These are phyloP conservation scores for Calophaca sinica DNA, from an alignment of 306 rosid genomes.

Conservation along the genomic window DNA sequence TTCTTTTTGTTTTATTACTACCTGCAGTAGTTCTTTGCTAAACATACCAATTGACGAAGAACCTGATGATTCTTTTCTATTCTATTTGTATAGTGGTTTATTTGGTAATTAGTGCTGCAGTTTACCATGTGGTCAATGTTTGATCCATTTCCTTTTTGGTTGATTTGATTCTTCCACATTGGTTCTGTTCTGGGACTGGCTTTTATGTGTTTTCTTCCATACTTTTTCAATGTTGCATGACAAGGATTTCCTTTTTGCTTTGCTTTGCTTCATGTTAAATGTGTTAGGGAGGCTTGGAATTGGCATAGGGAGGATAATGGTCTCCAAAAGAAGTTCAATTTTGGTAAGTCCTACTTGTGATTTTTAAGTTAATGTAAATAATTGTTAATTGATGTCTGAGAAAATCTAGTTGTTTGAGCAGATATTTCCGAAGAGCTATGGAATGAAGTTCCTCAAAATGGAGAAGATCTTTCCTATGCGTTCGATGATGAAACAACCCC, in stretches of 20 bases:
- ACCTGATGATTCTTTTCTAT: constrained; percentile 23
- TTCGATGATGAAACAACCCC: constrained; percentile 92
- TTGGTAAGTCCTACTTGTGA: constrained; percentile 51
- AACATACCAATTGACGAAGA: constrained; percentile 5
- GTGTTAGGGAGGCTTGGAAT: constrained; percentile 63
- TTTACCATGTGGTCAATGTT: neutral
- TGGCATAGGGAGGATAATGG: constrained; percentile 61
- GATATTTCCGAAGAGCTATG: constrained; percentile 64
- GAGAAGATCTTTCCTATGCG: constrained; percentile 69
- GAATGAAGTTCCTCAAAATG: constrained; percentile 69
- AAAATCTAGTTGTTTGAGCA: constrained; percentile 44
- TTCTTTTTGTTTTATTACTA: constrained; percentile 9
- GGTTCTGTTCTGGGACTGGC: constrained; percentile 14
- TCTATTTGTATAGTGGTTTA: neutral
- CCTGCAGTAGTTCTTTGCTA: constrained; percentile 2
- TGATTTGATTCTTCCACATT: constrained; percentile 16
- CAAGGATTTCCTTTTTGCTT: constrained; percentile 22
- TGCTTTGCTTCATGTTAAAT: constrained; percentile 30
- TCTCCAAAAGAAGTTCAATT: constrained; percentile 54
- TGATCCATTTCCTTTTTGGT: constrained; percentile 12
- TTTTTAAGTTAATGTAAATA: constrained; percentile 1
- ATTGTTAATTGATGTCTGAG: constrained; percentile 23
- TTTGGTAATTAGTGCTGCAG: constrained; percentile 16
- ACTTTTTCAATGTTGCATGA: constrained; percentile 14
- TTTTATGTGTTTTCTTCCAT: constrained; percentile 25